Conservation (phyloP, 1,284 basidiomycete genomes). For the Neolentinus lepideus region DNA sequence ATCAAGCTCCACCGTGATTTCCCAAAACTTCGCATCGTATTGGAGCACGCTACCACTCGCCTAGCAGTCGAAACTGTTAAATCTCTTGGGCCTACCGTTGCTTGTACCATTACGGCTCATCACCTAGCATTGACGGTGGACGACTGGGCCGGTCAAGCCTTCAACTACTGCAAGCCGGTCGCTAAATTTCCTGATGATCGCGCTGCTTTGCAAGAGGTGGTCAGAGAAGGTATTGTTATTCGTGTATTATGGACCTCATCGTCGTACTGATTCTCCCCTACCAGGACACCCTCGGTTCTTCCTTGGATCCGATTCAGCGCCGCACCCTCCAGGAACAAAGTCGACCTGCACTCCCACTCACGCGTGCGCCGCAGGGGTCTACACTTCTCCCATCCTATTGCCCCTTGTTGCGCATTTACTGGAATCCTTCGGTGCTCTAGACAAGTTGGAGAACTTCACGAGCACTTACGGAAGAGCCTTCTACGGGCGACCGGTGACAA, state of each 20-base stretch:
- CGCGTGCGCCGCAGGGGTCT: constrained; percentile 89
- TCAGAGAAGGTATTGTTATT: constrained; percentile 60
- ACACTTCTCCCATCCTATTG: constrained; percentile 87
- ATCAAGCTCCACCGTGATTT: constrained; percentile 79
- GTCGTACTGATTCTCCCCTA: neutral
- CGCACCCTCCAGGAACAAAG: constrained; percentile 83
- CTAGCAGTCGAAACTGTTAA: constrained; percentile 92
- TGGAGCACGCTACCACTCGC: constrained; percentile 98
- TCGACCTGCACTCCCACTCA: constrained; percentile 66
- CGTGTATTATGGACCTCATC: neutral
- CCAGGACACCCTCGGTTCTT: constrained; percentile 93
- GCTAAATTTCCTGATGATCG: constrained; percentile 96
- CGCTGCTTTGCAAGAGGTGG: constrained; percentile 75
- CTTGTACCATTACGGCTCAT: constrained; percentile 96
- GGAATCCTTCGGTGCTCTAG: constrained; percentile 81
- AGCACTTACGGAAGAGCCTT: constrained; percentile 75
- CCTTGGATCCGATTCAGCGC: constrained; percentile 96
- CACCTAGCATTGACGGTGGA: constrained; percentile 94
- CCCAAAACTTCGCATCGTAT: constrained; percentile 91
- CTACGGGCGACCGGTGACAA: constrained; percentile 46
- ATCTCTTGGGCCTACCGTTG: constrained; percentile 82
- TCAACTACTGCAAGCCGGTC: constrained; percentile 98
- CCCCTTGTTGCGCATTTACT: constrained; percentile 82
- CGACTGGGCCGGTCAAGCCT: constrained; percentile 94
- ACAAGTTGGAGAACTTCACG: constrained; percentile 75